Evolutionary conservation across 2,329 filamentous ascomycete genomes (phyloP).

Genomic region (Calonectria hawksworthii): DNA sequence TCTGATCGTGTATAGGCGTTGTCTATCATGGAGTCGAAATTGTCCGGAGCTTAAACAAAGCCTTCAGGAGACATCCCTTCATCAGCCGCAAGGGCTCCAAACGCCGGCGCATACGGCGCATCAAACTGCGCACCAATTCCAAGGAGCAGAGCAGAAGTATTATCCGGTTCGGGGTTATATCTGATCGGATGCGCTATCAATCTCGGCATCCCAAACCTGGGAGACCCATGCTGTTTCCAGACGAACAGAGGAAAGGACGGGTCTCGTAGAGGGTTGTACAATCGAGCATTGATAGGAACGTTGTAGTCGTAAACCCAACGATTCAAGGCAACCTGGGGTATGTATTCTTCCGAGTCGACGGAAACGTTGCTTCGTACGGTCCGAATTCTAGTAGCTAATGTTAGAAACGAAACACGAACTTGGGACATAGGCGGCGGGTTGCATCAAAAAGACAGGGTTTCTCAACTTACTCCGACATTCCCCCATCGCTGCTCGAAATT

Average conservation of each 20-base stretch:
- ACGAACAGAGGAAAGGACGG: not conserved
- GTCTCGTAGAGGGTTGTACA: conserved; percentile 2
- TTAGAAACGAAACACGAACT: not conserved
- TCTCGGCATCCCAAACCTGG: not conserved
- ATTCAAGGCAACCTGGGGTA: not conserved
- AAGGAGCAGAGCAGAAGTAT: not conserved
- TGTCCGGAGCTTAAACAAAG: not conserved
- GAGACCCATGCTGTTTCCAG: not conserved
- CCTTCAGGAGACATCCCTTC: not conserved
- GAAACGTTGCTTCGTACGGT: not conserved
- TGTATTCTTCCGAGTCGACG: not conserved
- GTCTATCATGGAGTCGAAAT: not conserved
- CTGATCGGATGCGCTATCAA: not conserved
- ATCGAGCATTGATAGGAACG: conserved; percentile 2
- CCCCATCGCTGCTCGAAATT: not conserved
- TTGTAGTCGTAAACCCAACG: conserved; percentile 4
- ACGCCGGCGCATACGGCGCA: not conserved
- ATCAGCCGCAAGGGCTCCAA: not conserved
- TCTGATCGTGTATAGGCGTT: not conserved
- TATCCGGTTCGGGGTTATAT: not conserved
- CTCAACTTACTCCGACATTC: not conserved
- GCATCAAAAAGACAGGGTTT: too few species aligned
- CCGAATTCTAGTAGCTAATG: not conserved
- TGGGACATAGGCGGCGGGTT: too few species aligned
- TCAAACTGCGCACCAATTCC: not conserved